phyloP scores from a whole-genome alignment of 2,329 filamentous ascomycete genomes.

The Curvularia eragrostidis region DNA sequence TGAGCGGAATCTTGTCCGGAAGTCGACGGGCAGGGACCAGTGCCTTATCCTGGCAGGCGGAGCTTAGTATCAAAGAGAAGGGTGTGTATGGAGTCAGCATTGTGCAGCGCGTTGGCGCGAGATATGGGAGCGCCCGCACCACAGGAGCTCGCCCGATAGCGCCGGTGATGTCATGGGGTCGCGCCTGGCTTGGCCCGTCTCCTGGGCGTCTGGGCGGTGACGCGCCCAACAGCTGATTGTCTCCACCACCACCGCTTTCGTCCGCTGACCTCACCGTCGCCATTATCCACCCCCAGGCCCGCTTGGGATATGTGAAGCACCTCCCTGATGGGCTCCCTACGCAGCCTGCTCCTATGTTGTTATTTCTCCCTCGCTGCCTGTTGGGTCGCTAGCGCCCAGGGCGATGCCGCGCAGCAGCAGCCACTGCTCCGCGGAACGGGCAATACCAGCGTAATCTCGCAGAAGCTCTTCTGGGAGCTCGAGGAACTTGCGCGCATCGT shows the following conservation, averaged over 20 bases:
- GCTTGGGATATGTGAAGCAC: conserved; percentile 40
- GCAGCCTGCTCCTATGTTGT: conserved; percentile 32
- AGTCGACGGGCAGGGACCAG: conserved; percentile 28
- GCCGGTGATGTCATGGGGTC: conserved; percentile 18
- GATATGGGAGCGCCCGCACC: conserved; percentile 5
- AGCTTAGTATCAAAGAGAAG: conserved; percentile 5
- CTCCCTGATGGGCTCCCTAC: conserved; percentile 29
- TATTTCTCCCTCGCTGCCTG: conserved; percentile 26
- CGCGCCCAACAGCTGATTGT: conserved; percentile 10
- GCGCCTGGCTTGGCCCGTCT: conserved; percentile 10
- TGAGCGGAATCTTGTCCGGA: conserved; percentile 33
- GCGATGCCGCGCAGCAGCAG: conserved; percentile 34
- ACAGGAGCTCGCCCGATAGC: neutral
- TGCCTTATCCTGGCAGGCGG: conserved; percentile 23
- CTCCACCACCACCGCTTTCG: conserved; percentile 1
- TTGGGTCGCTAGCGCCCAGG: conserved; percentile 15
- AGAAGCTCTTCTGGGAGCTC: conserved; percentile 75
- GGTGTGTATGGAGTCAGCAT: conserved; percentile 17
- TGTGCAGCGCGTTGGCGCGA: conserved; percentile 16
- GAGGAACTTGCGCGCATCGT: conserved; percentile 90
- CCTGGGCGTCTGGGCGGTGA: conserved; percentile 14
- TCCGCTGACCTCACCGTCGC: conserved; percentile 32
- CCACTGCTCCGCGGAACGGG: conserved; percentile 35
- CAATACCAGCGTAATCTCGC: conserved; percentile 59
- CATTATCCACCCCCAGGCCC: neutral